Conservation (phyloP, 108 stramenopile genomes). For the Skeletonema marinoi region DNA sequence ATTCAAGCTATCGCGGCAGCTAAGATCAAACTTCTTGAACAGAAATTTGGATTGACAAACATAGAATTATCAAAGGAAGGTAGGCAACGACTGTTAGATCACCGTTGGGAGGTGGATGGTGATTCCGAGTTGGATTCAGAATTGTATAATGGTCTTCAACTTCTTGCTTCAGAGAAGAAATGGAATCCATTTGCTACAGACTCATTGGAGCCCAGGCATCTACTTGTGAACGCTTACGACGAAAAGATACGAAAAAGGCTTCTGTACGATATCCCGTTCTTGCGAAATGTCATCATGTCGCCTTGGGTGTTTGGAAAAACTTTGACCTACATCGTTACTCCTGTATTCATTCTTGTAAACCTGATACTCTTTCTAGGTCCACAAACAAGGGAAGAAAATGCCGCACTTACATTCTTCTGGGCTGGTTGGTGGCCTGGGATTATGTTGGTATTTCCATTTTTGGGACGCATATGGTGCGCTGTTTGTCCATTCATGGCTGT, state of each 20-base stretch:
- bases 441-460: conserved; percentile 41
- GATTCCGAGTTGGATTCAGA: conserved; percentile 38
- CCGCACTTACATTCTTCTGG: conserved; percentile 46
- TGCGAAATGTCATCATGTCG: conserved; percentile 34
- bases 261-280: conserved; percentile 27
- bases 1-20: conserved; percentile 22
- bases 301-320: conserved; percentile 43
- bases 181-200: conserved; percentile 3
- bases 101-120: conserved; percentile 34
- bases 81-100: conserved; percentile 33
- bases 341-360: conserved; percentile 18
- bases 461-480: conserved; percentile 46
- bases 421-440: conserved; percentile 56
- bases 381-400: conserved; percentile 39
- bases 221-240: conserved; percentile 32
- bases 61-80: conserved; percentile 32
- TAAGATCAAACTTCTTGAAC: conserved; percentile 26
- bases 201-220: conserved; percentile 24
- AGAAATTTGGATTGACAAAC: conserved; percentile 10
- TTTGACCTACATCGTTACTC: conserved; percentile 24
- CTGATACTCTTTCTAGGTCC: conserved; percentile 32
- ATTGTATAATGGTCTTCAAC: conserved; percentile 12
- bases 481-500: conserved; percentile 52
- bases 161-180: conserved; percentile 19
- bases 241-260: conserved; percentile 39